These are phyloP conservation scores for Verbena officinalis DNA, from an alignment of 257 asterid species.

Conservation along the genomic window DNA sequence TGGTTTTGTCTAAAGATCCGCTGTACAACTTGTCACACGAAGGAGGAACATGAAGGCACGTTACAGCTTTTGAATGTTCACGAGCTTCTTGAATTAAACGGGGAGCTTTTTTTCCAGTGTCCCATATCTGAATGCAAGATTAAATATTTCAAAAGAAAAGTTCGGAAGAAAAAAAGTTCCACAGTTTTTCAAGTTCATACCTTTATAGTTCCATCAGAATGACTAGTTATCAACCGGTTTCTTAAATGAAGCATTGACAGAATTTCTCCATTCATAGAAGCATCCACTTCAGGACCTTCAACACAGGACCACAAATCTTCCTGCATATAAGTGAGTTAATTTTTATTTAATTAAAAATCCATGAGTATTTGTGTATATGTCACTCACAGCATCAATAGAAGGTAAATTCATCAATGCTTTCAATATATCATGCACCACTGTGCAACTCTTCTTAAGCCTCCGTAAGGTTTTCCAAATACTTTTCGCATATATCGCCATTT, in stretches of 20 bases:
- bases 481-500: conserved; percentile 58
- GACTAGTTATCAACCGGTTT: conserved; percentile 63
- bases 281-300: conserved; percentile 71
- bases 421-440: conserved; percentile 58
- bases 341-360: background rate
- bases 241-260: conserved; percentile 57
- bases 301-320: conserved; percentile 74
- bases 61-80: conserved; percentile 74
- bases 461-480: conserved; percentile 61
- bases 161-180: background rate
- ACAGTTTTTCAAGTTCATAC: conserved; percentile 32
- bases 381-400: conserved; percentile 67
- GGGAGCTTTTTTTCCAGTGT: conserved; percentile 58
- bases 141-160: background rate
- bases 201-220: conserved; percentile 85
- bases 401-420: conserved; percentile 73
- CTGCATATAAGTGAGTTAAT: conserved; percentile 39
- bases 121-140: conserved; percentile 62
- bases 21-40: conserved; percentile 60
- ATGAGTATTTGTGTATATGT: background rate
- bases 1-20: conserved; percentile 87
- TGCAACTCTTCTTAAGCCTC: conserved; percentile 64
- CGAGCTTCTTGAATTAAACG: conserved; percentile 71
- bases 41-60: conserved; percentile 63
- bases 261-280: conserved; percentile 74